Evolutionary conservation across 2,329 filamentous ascomycete species (phyloP).

Genomic region (Acrodontium crateriforme): DNA sequence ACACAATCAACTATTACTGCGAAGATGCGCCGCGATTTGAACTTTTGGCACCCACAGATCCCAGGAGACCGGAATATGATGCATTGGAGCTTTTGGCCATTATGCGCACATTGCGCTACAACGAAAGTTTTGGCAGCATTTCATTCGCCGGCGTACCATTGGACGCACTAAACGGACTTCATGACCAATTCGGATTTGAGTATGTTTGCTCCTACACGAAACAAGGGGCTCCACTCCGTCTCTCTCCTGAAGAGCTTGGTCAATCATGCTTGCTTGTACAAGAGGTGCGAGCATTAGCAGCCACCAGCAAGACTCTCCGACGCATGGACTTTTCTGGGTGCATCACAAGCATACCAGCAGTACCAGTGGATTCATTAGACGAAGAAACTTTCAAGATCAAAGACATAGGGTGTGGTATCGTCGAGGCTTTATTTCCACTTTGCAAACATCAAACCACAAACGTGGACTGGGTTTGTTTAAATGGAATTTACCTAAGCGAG

Average conservation of each 20-base stretch:
- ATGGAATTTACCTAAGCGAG: conserved; percentile 55
- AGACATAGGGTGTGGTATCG: conserved; percentile 54
- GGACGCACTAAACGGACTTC: conserved; percentile 48
- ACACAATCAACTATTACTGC: conserved; percentile 45
- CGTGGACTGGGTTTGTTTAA: conserved; percentile 57
- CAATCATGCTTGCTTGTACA: conserved; percentile 49
- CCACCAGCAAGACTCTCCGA: conserved; percentile 50
- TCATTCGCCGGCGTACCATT: conserved; percentile 52
- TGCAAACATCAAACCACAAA: conserved; percentile 54
- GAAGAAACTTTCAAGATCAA: conserved; percentile 31
- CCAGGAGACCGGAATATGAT: conserved; percentile 40
- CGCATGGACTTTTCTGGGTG: conserved; percentile 52
- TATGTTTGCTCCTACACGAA: conserved; percentile 47
- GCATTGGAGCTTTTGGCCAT: conserved; percentile 53
- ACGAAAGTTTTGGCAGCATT: conserved; percentile 53
- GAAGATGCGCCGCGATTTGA: conserved; percentile 56
- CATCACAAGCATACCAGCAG: conserved; percentile 40
- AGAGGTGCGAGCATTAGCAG: conserved; percentile 51
- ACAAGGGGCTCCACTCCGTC: conserved; percentile 39
- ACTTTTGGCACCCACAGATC: conserved; percentile 43
- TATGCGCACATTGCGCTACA: conserved; percentile 56
- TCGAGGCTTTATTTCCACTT: conserved; percentile 54
- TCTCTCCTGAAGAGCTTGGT: conserved; percentile 40
- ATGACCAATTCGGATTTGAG: conserved; percentile 47
- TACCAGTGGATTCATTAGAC: conserved; percentile 25